A percentile compares a stretch with the other conserved stretches of the same genome.
phyloP scores from a whole-genome alignment of 2,329 filamentous ascomycete species.

The Akanthomyces uredinophilus region DNA sequence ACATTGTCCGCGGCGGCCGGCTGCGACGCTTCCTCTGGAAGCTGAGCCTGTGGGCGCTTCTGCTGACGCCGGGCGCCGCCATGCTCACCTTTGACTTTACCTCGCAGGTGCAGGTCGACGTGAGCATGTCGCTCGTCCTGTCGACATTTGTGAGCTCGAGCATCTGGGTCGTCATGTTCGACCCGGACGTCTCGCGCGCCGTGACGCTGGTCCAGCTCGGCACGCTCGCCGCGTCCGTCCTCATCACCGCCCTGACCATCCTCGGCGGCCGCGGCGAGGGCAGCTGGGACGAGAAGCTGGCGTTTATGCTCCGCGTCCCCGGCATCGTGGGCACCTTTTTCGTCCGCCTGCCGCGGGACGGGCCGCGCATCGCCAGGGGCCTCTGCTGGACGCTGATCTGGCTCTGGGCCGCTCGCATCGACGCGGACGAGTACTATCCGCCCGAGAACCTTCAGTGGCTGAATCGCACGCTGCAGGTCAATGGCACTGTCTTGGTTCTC shows the following conservation, averaged over 20 bases:
- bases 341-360: not conserved
- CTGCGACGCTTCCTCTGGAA: slow-evolving; percentile 8
- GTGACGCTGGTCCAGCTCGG: slow-evolving; percentile 3
- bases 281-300: slow-evolving; percentile 1
- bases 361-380: not conserved
- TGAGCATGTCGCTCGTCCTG: not conserved
- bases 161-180: slow-evolving; percentile 7
- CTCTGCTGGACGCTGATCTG: slow-evolving; percentile 1
- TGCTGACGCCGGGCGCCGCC: not conserved
- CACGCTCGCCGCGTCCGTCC: not conserved
- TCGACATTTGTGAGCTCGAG: slow-evolving; percentile 6
- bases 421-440: slow-evolving; percentile 5
- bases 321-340: not conserved
- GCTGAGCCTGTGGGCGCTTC: not conserved
- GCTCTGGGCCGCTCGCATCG: not conserved
- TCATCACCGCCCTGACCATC: not conserved
- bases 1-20: not conserved
- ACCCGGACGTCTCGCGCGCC: slow-evolving; percentile 3
- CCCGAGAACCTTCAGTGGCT: not conserved
- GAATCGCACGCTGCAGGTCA: slow-evolving; percentile 1
- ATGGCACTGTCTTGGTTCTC: slow-evolving; percentile 3
- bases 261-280: slow-evolving; percentile 3
- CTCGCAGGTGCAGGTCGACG: slow-evolving; percentile 7
- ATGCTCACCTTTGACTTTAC: slow-evolving; percentile 7
- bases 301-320: not conserved